These are phyloP conservation scores for Zymoseptoria passerinii DNA, from an alignment of 2,329 filamentous ascomycete genomes.

Conservation along the genomic window DNA sequence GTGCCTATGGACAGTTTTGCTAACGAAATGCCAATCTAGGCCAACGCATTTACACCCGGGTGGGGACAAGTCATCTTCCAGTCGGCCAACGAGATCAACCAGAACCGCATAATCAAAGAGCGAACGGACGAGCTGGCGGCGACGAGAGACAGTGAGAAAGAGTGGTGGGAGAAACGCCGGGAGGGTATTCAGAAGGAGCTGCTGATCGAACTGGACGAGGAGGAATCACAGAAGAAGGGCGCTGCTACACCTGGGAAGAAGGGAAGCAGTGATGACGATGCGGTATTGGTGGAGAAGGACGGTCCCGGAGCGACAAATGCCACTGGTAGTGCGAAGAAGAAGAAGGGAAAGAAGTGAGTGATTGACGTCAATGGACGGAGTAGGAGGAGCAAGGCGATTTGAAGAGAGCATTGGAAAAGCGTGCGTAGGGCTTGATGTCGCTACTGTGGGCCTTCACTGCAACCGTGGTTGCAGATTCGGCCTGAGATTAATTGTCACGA, in stretches of 20 bases:
- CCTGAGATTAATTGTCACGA: too few relatives aligned
- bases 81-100: slow-evolving; percentile 88
- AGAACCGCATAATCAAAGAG: slow-evolving; percentile 69
- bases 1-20: neutral
- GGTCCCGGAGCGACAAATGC: slow-evolving; percentile 40
- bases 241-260: slow-evolving; percentile 22
- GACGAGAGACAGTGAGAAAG: slow-evolving; percentile 64
- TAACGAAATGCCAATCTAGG: slow-evolving; percentile 44
- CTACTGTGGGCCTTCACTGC: neutral
- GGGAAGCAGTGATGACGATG: slow-evolving; percentile 57
- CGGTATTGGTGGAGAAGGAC: slow-evolving; percentile 69
- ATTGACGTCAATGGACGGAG: neutral
- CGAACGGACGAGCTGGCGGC: slow-evolving; percentile 66
- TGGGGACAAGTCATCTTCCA: slow-evolving; percentile 98
- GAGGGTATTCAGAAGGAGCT: slow-evolving; percentile 65
- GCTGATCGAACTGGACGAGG: slow-evolving; percentile 72
- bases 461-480: too few relatives aligned
- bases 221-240: slow-evolving; percentile 9
- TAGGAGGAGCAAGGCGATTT: neutral
- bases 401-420: neutral
- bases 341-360: slow-evolving; percentile 55
- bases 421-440: neutral
- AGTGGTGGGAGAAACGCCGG: slow-evolving; percentile 86
- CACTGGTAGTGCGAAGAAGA: slow-evolving; percentile 43
- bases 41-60: slow-evolving; percentile 76